These are phyloP conservation scores for Xylariales sp. DNA, from an alignment of 2,329 filamentous ascomycete species.

Conservation along the genomic window DNA sequence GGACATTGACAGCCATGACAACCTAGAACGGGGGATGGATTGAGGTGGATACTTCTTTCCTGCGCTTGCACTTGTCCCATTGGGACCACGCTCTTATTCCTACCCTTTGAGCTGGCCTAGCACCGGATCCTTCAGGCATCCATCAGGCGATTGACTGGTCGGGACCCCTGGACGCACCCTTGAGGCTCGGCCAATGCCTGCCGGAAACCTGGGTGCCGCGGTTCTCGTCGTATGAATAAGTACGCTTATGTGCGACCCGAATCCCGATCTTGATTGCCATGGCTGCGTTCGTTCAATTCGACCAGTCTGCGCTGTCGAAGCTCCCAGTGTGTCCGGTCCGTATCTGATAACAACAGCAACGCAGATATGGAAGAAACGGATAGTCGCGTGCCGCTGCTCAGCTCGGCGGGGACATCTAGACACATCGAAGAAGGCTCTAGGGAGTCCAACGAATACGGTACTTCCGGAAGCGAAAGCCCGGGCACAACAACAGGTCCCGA, in stretches of 20 bases:
- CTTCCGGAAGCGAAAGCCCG: conserved; percentile 19
- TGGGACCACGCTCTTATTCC: too few species aligned
- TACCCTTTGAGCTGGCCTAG: too few species aligned
- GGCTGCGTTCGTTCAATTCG: conserved; percentile 3
- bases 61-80: too few species aligned
- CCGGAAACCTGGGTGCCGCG: conserved; percentile 7
- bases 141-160: too few species aligned
- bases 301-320: neutral
- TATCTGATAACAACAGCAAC: neutral
- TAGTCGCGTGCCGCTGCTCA: conserved; percentile 6
- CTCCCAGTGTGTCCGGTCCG: neutral
- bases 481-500: conserved; percentile 11
- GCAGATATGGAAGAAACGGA: conserved; percentile 1
- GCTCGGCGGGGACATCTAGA: neutral
- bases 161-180: neutral
- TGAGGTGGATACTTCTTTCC: too few species aligned
- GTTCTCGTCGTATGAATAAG: conserved; percentile 2
- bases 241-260: neutral
- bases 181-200: conserved; percentile 3
- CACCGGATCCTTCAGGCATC: conserved; percentile 6
- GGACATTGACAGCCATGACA: too few species aligned
- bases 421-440: neutral
- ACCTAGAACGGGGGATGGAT: too few species aligned
- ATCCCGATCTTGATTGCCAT: neutral
- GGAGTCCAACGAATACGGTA: conserved; percentile 18